Evolutionary conservation across 805 yeast species (phyloP), one percentile per base, ranked within the genome.

Genomic region (Cyberlindnera subsufficiens): DNA sequence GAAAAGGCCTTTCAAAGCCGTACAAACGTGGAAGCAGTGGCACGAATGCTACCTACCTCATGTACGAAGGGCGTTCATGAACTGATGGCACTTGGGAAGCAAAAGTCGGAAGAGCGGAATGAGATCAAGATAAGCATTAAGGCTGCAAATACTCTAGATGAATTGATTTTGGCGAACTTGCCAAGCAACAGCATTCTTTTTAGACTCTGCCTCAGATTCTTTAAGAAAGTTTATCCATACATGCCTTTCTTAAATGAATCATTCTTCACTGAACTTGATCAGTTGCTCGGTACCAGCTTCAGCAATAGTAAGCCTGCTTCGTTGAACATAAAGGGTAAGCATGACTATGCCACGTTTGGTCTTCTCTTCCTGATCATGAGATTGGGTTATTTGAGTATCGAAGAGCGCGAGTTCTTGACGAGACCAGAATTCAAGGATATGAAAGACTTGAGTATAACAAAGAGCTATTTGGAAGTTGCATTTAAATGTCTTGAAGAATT

Each of bases 401-500:
- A 47, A 5, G 43, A 42, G 0, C 39, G 43, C 5, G 60, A 56
- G 22, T 35, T 45, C 5, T 41, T 39, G 6, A 38, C 46, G 6
- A 42, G 40, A 30, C 49, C 47, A 14, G 46, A 47, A 14, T 39
- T 42, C 7, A 25, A 38, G 1, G 30, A 36, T 8, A 33, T 53
- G n/a, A 39, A 32, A n/a, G 40, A 40, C 5, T 40, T 44, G 10
- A 45, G 43, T 19, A 46, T 53, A 8, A 39, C 42, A n/a, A 20
- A 43, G 1, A 46, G 44, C 4, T 39, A 37, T 11, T 38, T 48
- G 5, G 40, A 40, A n/a, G 40, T 51, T 11, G 49, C 58, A 0
- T 18, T 29, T 19, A 41, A 35, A 59, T 78, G 85, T 53, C 58
- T 80, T 35, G 67, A 69, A 33, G 76, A 74, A 44, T 80, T 78